Evolutionary conservation across 257 asterid species (phyloP).

Genomic region (Nicotiana knightiana): DNA sequence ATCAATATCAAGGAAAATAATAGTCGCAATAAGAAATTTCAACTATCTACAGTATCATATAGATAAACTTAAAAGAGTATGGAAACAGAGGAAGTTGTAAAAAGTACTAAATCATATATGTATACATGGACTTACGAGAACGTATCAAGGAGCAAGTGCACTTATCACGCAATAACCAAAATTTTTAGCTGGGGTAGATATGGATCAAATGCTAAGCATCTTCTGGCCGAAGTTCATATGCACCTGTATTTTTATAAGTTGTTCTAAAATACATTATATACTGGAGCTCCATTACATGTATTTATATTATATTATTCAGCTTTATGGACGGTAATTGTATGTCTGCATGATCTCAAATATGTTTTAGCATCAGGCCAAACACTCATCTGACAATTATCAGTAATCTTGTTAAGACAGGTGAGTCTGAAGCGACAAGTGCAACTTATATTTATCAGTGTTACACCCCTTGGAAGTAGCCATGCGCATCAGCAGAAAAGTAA

Average conservation of each 20-base stretch:
- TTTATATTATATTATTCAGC: background rate
- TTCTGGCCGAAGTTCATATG: background rate
- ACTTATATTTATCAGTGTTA: too few relatives aligned
- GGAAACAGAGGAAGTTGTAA: background rate
- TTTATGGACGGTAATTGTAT: background rate
- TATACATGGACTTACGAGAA: background rate
- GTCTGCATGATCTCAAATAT: background rate
- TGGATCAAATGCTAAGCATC: background rate
- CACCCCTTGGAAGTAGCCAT: background rate
- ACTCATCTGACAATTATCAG: background rate
- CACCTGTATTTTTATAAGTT: background rate
- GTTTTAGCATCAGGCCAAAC: background rate
- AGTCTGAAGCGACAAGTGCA: background rate
- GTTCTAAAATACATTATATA: background rate
- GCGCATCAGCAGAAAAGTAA: background rate
- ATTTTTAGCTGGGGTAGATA: background rate
- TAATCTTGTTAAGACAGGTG: background rate
- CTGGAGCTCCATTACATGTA: background rate
- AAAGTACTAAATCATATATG: background rate
- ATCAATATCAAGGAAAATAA: background rate
- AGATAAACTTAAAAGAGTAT: background rate
- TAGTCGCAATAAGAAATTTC: background rate
- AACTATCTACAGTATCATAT: background rate
- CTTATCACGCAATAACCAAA: background rate
- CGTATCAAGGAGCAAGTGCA: background rate